A percentile compares a stretch with the other conserved stretches of the same genome.
Conservation (phyloP, 441 rosid genomes). For the Gossypium davidsonii region DNA sequence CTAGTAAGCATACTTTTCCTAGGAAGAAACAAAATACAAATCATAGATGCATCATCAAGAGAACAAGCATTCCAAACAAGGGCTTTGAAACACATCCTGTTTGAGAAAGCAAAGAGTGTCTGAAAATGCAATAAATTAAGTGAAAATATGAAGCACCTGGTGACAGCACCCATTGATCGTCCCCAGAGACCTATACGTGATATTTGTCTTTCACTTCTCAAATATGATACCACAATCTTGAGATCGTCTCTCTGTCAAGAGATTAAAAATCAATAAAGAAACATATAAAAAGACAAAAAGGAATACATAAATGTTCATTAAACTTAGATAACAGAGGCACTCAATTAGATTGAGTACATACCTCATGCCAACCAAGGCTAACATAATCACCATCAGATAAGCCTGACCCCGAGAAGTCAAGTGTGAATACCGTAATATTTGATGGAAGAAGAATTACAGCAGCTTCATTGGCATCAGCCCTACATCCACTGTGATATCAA, state of each 20-base stretch:
- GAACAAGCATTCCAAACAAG: slow-evolving; percentile 1
- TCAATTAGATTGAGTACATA: slow-evolving; percentile 23
- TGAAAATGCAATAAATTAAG: slow-evolving; percentile 4
- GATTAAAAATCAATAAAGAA: not conserved
- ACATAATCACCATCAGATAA: slow-evolving; percentile 94
- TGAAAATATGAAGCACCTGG: slow-evolving; percentile 46
- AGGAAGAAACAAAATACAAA: not conserved
- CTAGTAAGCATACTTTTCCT: not conserved
- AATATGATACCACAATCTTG: slow-evolving; percentile 68
- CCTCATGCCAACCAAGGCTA: slow-evolving; percentile 99
- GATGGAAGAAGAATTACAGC: slow-evolving; percentile 94
- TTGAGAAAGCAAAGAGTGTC: not conserved
- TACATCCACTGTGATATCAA: slow-evolving; percentile 53
- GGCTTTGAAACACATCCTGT: slow-evolving; percentile 7
- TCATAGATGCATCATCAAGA: not conserved
- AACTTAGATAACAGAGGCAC: not conserved
- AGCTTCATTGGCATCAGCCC: slow-evolving; percentile 97
- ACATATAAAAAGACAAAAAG: slow-evolving; percentile 7
- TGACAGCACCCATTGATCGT: slow-evolving; percentile 98
- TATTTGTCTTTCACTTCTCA: slow-evolving; percentile 60
- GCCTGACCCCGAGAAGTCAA: slow-evolving; percentile 97
- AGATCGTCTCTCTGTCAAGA: slow-evolving; percentile 78
- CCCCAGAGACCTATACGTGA: slow-evolving; percentile 96
- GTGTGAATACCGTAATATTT: slow-evolving; percentile 84
- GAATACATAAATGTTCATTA: slow-evolving; percentile 14